Evolutionary conservation across 768 basidiomycete species (phyloP).

Genomic region (Agrocybe pediades): DNA sequence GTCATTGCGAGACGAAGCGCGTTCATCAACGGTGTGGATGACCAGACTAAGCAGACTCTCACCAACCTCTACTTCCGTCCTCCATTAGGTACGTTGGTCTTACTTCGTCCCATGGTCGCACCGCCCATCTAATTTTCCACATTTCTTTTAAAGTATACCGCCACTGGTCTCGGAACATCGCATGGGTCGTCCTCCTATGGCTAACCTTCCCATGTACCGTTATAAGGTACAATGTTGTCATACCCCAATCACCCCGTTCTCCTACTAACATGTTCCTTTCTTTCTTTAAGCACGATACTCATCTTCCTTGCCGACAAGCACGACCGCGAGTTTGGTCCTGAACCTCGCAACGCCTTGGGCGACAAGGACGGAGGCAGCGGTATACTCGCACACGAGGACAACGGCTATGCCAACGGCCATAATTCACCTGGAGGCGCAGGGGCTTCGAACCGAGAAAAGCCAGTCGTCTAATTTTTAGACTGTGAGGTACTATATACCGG

Average conservation of each 20-base stretch:
- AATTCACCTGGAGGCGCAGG: too few species aligned
- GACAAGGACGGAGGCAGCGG: too few species aligned
- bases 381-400: too few species aligned
- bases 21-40: constrained; percentile 25
- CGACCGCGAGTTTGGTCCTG: constrained; percentile 1
- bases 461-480: too few species aligned
- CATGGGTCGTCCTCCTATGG: constrained; percentile 34
- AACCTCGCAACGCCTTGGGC: not conserved
- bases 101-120: not conserved
- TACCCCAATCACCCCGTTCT: too few species aligned
- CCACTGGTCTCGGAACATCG: constrained; percentile 30
- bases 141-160: constrained; percentile 25
- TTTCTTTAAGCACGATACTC: constrained; percentile 1
- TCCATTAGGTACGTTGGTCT: constrained; percentile 26
- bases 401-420: too few species aligned
- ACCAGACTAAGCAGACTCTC: constrained; percentile 14
- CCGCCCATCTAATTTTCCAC: not conserved
- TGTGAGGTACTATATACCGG: too few species aligned
- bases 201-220: constrained; percentile 27
- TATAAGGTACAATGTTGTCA: constrained; percentile 21
- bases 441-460: too few species aligned
- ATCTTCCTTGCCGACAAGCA: constrained; percentile 1
- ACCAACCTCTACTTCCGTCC: constrained; percentile 24
- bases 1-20: constrained; percentile 27
- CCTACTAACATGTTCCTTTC: too few species aligned